A percentile compares a stretch with the other conserved stretches of the same genome.
Conservation (phyloP, 805 yeast genomes). For the Cyberlindnera maclurae region DNA sequence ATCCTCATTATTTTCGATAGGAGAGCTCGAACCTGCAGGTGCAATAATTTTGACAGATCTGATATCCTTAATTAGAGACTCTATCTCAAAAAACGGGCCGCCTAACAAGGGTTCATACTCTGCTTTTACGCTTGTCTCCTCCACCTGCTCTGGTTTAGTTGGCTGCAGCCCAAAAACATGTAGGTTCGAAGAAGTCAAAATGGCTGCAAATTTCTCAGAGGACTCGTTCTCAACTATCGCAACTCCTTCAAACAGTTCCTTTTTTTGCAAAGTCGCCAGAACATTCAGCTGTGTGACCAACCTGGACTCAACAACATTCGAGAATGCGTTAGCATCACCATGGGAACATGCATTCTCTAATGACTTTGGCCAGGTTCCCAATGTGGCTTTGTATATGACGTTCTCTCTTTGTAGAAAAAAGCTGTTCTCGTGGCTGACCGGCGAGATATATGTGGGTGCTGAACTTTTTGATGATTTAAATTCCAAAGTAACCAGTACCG, state of each 20-base stretch:
- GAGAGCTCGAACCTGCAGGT: constrained; percentile 4
- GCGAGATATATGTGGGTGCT: background rate
- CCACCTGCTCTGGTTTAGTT: no score
- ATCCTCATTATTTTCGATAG: constrained; percentile 10
- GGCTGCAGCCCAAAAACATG: constrained; percentile 3
- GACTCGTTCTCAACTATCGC: constrained; percentile 2
- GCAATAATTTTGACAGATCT: background rate
- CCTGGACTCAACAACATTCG: background rate
- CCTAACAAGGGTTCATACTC: constrained; percentile 3
- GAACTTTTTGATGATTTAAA: constrained; percentile 6
- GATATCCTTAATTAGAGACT: constrained; percentile 2
- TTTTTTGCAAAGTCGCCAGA: constrained; percentile 1
- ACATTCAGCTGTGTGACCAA: background rate
- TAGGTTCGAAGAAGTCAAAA: constrained; percentile 5
- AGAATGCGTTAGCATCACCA: background rate
- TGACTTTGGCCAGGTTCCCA: background rate
- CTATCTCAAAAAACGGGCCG: constrained; percentile 8
- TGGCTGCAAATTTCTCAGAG: constrained; percentile 2
- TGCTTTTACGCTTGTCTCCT: background rate
- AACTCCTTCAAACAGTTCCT: constrained; percentile 9
- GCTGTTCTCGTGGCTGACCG: background rate
- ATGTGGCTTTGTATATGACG: constrained; percentile 5
- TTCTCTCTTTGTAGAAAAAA: constrained; percentile 9
- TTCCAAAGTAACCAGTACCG: constrained; percentile 4
- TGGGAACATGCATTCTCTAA: background rate